phyloP scores from a whole-genome alignment of 768 basidiomycete species.

The Favolaschia claudopus region DNA sequence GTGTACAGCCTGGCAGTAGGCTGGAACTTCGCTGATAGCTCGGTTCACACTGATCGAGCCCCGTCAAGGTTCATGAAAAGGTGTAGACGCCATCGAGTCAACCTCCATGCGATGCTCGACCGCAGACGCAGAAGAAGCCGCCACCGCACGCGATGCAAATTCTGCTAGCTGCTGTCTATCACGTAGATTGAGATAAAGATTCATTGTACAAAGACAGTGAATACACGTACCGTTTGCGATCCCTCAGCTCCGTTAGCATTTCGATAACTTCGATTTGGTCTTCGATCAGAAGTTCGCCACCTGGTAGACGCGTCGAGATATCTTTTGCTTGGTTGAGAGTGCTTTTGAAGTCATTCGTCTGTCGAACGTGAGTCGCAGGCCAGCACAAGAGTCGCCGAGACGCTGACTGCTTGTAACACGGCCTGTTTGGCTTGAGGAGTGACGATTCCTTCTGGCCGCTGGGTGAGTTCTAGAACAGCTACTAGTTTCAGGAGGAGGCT shows the following conservation, averaged over 20 bases:
- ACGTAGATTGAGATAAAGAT: too few relatives aligned
- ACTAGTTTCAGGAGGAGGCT: constrained; percentile 66
- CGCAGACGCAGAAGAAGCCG: constrained; percentile 36
- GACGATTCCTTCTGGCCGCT: constrained; percentile 58
- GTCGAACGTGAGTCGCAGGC: not conserved
- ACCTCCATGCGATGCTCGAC: constrained; percentile 63
- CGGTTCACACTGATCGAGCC: too few relatives aligned
- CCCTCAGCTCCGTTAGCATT: constrained; percentile 70
- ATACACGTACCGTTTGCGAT: constrained; percentile 63
- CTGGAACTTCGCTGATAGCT: too few relatives aligned
- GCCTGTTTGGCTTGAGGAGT: constrained; percentile 71
- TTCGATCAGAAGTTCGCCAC: constrained; percentile 72
- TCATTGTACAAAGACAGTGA: not conserved
- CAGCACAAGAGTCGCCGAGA: not conserved
- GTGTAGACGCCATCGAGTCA: constrained; percentile 81
- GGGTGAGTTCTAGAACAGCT: constrained; percentile 66
- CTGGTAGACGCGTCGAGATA: constrained; percentile 64
- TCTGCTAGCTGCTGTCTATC: constrained; percentile 60
- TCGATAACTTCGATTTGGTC: constrained; percentile 77
- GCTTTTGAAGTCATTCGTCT: constrained; percentile 80
- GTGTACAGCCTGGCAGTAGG: too few relatives aligned
- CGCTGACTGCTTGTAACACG: constrained; percentile 67
- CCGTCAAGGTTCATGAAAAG: constrained; percentile 48
- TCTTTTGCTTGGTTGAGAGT: constrained; percentile 66
- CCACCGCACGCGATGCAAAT: constrained; percentile 55